These are phyloP conservation scores for Mytilinidion resinicola DNA, from an alignment of 495 filamentous ascomycete genomes.

Conservation along the genomic window DNA sequence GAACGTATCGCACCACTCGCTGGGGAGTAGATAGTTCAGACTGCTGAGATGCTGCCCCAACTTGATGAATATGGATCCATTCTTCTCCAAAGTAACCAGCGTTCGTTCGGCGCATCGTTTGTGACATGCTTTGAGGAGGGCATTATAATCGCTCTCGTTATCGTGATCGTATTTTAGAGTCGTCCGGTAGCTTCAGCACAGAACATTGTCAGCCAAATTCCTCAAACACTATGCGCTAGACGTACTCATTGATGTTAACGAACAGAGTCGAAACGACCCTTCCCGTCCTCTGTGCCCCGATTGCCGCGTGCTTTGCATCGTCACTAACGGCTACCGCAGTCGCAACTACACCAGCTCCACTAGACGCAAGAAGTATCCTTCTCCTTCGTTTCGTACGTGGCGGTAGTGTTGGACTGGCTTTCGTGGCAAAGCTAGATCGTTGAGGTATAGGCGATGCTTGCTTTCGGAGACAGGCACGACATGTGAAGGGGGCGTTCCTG, in stretches of 20 bases:
- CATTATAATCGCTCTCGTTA: slow-evolving; percentile 54
- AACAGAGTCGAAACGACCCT: slow-evolving; percentile 71
- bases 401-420: not conserved
- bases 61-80: slow-evolving; percentile 98
- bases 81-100: slow-evolving; percentile 79
- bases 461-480: slow-evolving; percentile 21
- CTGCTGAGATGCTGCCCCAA: slow-evolving; percentile 93
- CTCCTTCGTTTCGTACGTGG: slow-evolving; percentile 12
- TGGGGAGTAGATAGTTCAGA: slow-evolving; percentile 90
- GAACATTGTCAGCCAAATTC: not conserved
- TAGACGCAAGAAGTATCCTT: slow-evolving; percentile 44
- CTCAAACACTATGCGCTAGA: slow-evolving; percentile 10
- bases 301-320: slow-evolving; percentile 63
- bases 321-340: slow-evolving; percentile 64
- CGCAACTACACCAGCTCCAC: slow-evolving; percentile 48
- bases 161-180: slow-evolving; percentile 62
- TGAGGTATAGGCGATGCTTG: slow-evolving; percentile 13
- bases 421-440: slow-evolving; percentile 17
- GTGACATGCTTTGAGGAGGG: slow-evolving; percentile 75
- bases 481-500: slow-evolving; percentile 22
- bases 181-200: slow-evolving; percentile 15
- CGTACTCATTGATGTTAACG: slow-evolving; percentile 87
- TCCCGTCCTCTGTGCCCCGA: slow-evolving; percentile 67
- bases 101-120: slow-evolving; percentile 88
- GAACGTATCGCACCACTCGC: slow-evolving; percentile 94